A percentile compares a stretch with the other conserved stretches of the same genome.
These are phyloP conservation scores for Coemansia umbellata DNA, from an alignment of 192 early-diverging fungal species.

Conservation along the genomic window DNA sequence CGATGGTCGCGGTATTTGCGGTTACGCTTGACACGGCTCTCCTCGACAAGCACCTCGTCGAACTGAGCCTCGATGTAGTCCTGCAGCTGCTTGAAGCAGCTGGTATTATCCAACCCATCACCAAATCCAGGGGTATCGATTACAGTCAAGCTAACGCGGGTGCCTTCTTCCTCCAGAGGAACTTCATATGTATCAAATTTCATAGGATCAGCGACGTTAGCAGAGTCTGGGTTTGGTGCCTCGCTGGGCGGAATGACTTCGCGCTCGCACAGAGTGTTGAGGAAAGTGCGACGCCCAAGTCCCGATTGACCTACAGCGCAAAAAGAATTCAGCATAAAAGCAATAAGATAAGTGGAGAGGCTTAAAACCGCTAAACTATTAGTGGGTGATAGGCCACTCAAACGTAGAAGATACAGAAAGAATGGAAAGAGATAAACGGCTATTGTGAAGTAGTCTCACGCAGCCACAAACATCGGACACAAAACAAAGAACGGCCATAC, in stretches of 20 bases:
- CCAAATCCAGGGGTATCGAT: conserved; percentile 99
- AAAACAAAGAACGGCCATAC: neutral
- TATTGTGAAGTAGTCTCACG: neutral
- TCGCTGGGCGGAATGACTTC: conserved; percentile 74
- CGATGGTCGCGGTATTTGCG: conserved; percentile 93
- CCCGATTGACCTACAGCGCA: conserved; percentile 56
- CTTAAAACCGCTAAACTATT: no score
- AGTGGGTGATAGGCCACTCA: no score
- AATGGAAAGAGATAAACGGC: neutral
- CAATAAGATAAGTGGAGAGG: neutral
- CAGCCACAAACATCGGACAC: conserved; percentile 13
- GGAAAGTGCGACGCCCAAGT: conserved; percentile 94
- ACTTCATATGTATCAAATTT: conserved; percentile 83
- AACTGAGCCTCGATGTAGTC: conserved; percentile 93
- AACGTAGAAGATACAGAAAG: neutral
- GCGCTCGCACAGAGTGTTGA: conserved; percentile 94
- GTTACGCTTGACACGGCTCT: conserved; percentile 79
- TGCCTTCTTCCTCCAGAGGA: conserved; percentile 95
- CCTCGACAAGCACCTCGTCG: conserved; percentile 90
- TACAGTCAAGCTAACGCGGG: conserved; percentile 90
- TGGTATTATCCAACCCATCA: conserved; percentile 92
- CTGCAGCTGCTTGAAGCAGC: conserved; percentile 88
- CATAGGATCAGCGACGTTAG: conserved; percentile 84
- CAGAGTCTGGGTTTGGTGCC: conserved; percentile 66
- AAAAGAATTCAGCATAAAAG: neutral